Evolutionary conservation across 2,329 filamentous ascomycete species (phyloP).

Genomic region (Gnomoniopsis smithogilvyi): DNA sequence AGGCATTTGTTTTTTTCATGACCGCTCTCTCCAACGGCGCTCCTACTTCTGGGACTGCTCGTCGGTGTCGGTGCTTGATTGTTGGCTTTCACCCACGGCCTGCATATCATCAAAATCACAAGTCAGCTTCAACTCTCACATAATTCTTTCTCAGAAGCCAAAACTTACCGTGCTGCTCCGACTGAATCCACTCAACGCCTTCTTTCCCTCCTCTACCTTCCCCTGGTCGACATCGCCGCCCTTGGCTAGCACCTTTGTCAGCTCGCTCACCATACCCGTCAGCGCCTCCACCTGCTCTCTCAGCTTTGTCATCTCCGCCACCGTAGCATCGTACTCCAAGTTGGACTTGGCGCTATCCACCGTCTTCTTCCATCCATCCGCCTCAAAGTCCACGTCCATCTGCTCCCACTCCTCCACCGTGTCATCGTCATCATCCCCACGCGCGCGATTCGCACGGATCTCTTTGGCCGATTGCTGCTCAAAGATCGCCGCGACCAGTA

Average conservation of each 20-base stretch:
- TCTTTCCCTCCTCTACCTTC: constrained; percentile 5
- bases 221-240: constrained; percentile 2
- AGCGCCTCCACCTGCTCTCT: constrained; percentile 57
- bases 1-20: too few relatives aligned
- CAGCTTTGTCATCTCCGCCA: constrained; percentile 64
- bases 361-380: constrained; percentile 79
- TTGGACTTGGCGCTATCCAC: constrained; percentile 76
- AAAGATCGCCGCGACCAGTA: constrained; percentile 72
- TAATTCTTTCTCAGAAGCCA: neutral
- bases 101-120: neutral
- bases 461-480: constrained; percentile 64
- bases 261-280: constrained; percentile 41
- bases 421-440: constrained; percentile 88
- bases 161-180: constrained; percentile 16
- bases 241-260: constrained; percentile 22
- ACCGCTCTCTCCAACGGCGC: neutral
- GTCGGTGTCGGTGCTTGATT: neutral
- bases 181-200: constrained; percentile 7
- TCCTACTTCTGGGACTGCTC: neutral
- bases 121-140: neutral
- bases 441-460: constrained; percentile 69
- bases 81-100: constrained; percentile 11
- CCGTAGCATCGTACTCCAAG: constrained; percentile 72
- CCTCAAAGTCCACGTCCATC: constrained; percentile 74
- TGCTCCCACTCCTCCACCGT: constrained; percentile 92